phyloP scores from a whole-genome alignment of 768 basidiomycete genomes.

The Collybiopsis luxurians region DNA sequence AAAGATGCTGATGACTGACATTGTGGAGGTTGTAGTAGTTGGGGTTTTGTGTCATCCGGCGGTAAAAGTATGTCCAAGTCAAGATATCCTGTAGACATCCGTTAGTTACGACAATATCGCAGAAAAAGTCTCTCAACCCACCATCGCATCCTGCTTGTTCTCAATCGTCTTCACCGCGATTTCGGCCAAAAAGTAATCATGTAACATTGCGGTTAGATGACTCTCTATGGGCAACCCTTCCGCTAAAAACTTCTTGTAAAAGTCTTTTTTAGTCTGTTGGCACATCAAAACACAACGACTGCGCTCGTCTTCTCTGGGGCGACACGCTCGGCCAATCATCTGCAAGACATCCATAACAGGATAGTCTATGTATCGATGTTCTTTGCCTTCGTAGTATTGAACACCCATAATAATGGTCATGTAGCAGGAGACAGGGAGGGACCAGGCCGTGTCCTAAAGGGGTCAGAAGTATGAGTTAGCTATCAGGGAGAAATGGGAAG shows the following conservation, averaged over 20 bases:
- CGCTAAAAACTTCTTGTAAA: slow-evolving; percentile 97
- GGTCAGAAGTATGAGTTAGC: background rate
- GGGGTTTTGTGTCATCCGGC: slow-evolving; percentile 96
- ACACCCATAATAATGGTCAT: slow-evolving; percentile 99
- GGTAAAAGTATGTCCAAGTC: slow-evolving; percentile 99
- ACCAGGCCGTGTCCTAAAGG: slow-evolving; percentile 90
- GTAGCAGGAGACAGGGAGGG: slow-evolving; percentile 87
- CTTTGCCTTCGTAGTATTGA: slow-evolving; percentile 93
- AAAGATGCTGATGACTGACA: slow-evolving; percentile 92
- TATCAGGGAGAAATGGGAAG: background rate
- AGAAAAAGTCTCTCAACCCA: slow-evolving; percentile 23
- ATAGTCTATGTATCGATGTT: slow-evolving; percentile 97
- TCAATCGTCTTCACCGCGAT: slow-evolving; percentile 99
- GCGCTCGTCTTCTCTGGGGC: slow-evolving; percentile 82
- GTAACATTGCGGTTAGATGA: slow-evolving; percentile 83
- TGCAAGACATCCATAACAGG: slow-evolving; percentile 98
- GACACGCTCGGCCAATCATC: slow-evolving; percentile 99
- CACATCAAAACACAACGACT: slow-evolving; percentile 97
- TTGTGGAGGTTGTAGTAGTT: slow-evolving; percentile 95
- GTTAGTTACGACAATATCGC: background rate
- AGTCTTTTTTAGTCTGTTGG: slow-evolving; percentile 96
- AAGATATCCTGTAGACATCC: slow-evolving; percentile 69
- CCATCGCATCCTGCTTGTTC: slow-evolving; percentile 98
- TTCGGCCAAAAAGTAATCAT: slow-evolving; percentile 98
- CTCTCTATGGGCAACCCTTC: slow-evolving; percentile 99